Evolutionary conservation across 306 rosid genomes (phyloP), one percentile per base, ranked within the genome.

Genomic region (Castanea sativa): DNA sequence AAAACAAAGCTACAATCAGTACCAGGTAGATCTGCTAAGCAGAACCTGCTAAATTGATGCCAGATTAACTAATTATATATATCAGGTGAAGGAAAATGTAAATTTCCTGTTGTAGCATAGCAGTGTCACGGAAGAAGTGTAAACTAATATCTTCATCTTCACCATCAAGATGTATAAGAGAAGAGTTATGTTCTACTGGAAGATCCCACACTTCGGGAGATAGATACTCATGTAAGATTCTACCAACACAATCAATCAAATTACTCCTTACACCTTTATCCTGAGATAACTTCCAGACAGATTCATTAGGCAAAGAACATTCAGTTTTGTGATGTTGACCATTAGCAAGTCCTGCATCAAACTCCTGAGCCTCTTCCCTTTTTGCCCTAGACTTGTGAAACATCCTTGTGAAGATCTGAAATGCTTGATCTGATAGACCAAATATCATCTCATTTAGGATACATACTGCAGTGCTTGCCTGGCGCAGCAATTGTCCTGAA

Each of bases 381-480:
- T 68, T 86, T 69, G 57, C 75, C 71, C 81, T 16, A 41, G 85
- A 73, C 55, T 75, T 87, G 55, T 89, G 93, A 92, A 92, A 94
- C 78, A 81, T 85, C 76, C 88, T 84, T 56, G 81, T 64, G 75
- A 90, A 88, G 83, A 25, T 79, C 73, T 80, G 78, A 69, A 80
- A 73, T 78, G 97, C 89, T 78, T 83, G 88, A 87, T 92, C 95
- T 53, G 97, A 92, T 76, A 91, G 79, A 73, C 99, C 99, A 87
- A 83, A 94, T 78, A 94, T 85, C 72, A 94, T 91, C 94, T 94
- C 99, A 83, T 94, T 92, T 55, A 94, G 83, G 87, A 94, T 92
- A 79, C 97, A 94, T 14, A 83, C 97, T 78, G 97, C 94, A 69
- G 95, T 94, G 91, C 97, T 87, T 32, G 97, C 97, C 86, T 92